Evolutionary conservation across 2,329 filamentous ascomycete species (phyloP), one percentile per base, ranked within the genome.

Genomic region (Calonectria crousiana): DNA sequence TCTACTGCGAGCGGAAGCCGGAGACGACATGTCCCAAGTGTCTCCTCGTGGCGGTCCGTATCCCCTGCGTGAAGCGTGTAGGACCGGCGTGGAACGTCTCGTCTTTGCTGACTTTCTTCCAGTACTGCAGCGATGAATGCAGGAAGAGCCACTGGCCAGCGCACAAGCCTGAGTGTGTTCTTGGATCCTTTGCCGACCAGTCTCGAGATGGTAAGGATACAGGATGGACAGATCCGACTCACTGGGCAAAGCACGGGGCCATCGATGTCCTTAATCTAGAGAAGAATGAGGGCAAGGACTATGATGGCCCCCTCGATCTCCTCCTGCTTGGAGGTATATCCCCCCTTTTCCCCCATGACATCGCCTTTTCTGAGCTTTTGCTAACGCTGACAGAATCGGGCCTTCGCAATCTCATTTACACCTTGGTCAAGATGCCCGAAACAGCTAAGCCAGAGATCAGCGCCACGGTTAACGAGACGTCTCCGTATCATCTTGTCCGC

Each of bases 351-450:
- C n/a, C n/a, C n/a, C 18, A 60, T 56, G 30, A 6, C n/a, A 32
- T 14, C 13, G n/a, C 1, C 20, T n/a, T 26, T 67, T 10, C 58
- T 14, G 38, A 36, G 18, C 41, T 16, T 16, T 30, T 18, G 23
- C 49, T 76, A 36, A 75, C 53, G 4, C 53, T 16, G 14, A 20
- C 23, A 83, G 81, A 72, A 6, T 75, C 69, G 2, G 62, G 65
- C 4, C 47, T 82, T 20, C 80, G 81, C 28, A 78, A 82, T 30
- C 64, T 82, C 38, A 77, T 83, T 23, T 80, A 81, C 66, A 77
- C 77, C 11, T 52, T 82, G 20, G 65, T 47, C 51, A 77, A 77
- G 13, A 28, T 82, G 53, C 77, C 78, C 6, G 56, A 71, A 4
- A 77, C 70, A 2, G 75, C 81, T 3, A 52, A 18, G 0, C 78